These are phyloP conservation scores for Eimeria falciformis DNA, from an alignment of 169 alveolate genomes.

Conservation along the genomic window DNA sequence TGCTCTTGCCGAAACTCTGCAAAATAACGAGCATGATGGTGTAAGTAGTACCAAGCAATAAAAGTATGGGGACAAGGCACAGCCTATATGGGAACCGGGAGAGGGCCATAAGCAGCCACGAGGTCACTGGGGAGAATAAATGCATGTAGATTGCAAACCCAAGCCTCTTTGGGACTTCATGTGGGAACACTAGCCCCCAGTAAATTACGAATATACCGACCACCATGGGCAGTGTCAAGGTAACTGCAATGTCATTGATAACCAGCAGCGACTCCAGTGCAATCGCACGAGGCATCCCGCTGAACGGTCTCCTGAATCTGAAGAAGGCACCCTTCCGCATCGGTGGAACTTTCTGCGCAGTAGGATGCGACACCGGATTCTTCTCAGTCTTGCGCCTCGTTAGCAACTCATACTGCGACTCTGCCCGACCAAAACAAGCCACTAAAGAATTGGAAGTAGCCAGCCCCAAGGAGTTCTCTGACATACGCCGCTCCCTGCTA, in stretches of 20 bases:
- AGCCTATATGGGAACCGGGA: constrained; percentile 30
- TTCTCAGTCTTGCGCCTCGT: not conserved
- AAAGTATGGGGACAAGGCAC: not conserved
- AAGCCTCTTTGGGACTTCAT: no score
- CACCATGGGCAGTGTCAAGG: constrained; percentile 14
- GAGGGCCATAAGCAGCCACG: not conserved
- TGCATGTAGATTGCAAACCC: not conserved
- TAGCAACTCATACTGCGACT: not conserved
- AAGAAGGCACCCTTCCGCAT: not conserved
- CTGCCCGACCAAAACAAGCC: not conserved
- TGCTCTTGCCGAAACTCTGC: constrained; percentile 17
- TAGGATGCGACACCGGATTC: not conserved
- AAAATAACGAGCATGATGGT: not conserved
- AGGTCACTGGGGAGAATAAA: not conserved
- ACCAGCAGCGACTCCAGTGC: constrained; percentile 31
- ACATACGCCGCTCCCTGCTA: not conserved
- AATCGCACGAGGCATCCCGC: not conserved
- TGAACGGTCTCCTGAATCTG: constrained; percentile 34
- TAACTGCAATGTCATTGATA: not conserved
- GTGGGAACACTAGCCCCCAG: constrained; percentile 13
- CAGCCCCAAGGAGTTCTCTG: not conserved
- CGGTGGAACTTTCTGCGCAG: not conserved
- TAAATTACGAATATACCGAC: not conserved
- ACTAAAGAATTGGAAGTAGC: not conserved
- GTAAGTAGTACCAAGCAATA: not conserved